Percentiles rank a stretch among this genome's conserved stretches.
phyloP scores from a whole-genome alignment of 768 basidiomycete genomes.

The Exidia glandulosa region DNA sequence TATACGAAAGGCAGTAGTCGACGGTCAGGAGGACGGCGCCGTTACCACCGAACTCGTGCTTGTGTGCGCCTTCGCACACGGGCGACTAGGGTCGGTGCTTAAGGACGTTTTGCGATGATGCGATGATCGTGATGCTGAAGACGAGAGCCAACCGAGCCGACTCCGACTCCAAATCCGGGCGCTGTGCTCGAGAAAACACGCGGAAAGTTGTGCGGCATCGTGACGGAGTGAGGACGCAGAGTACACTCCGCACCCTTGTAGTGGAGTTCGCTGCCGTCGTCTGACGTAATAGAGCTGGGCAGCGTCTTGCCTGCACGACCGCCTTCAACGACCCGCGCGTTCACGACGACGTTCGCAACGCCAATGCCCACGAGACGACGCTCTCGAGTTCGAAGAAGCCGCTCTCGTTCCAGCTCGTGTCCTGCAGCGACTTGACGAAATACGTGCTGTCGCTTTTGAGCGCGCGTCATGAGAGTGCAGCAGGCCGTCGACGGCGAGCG shows the following conservation, averaged over 20 bases:
- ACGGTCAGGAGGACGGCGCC: conserved; percentile 69
- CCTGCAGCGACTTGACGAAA: conserved; percentile 81
- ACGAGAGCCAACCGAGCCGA: conserved; percentile 69
- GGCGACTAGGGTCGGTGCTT: conserved; percentile 80
- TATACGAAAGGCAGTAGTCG: no score
- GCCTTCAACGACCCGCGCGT: conserved; percentile 73
- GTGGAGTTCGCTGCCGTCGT: conserved; percentile 62
- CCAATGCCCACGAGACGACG: conserved; percentile 82
- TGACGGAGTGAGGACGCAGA: conserved; percentile 88
- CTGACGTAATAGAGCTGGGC: conserved; percentile 74
- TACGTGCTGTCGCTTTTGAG: conserved; percentile 94
- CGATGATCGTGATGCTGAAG: conserved; percentile 67
- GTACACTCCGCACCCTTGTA: conserved; percentile 48
- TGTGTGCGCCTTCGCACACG: conserved; percentile 64
- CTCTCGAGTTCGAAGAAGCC: conserved; percentile 94
- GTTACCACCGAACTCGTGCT: conserved; percentile 93
- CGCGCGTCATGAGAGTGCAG: no score
- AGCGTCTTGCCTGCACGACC: conserved; percentile 57
- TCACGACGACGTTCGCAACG: conserved; percentile 76
- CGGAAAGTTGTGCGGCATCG: conserved; percentile 85
- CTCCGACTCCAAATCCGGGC: conserved; percentile 90
- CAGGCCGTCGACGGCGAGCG: no score
- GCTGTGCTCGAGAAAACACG: conserved; percentile 91
- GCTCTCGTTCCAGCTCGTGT: conserved; percentile 81
- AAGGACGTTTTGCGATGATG: conserved; percentile 93